Evolutionary conservation across 2,329 filamentous ascomycete genomes (phyloP).

Genomic region (Neophaeococcomyces mojaviensis): DNA sequence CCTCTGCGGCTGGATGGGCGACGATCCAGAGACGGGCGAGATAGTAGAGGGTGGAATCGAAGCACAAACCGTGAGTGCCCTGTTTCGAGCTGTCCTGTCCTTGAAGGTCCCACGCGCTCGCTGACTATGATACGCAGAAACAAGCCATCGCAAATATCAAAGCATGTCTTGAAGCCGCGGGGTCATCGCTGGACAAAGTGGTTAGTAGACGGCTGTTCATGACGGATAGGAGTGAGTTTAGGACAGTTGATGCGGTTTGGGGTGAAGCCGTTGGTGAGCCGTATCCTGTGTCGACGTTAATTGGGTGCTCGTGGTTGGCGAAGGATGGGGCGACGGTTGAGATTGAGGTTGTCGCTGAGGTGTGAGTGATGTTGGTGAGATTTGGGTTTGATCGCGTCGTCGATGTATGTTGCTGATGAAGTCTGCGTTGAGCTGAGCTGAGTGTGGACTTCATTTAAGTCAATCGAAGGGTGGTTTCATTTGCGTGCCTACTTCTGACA

Average conservation of each 20-base stretch:
- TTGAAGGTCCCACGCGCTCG: not conserved
- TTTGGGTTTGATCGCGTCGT: no score
- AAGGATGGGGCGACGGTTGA: slow-evolving; percentile 10
- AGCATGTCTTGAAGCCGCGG: slow-evolving; percentile 9
- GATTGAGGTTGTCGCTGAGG: slow-evolving; percentile 11
- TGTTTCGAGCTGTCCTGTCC: not conserved
- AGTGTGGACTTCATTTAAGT: no score
- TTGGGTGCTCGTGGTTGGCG: slow-evolving; percentile 6
- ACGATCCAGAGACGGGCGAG: slow-evolving; percentile 16
- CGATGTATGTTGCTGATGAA: no score
- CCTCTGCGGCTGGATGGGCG: slow-evolving; percentile 22
- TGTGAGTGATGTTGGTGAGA: no score
- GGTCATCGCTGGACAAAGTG: slow-evolving; percentile 9
- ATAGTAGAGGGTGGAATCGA: slow-evolving; percentile 9
- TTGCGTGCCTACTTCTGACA: no score
- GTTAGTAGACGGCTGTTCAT: slow-evolving; percentile 7
- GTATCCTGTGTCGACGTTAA: slow-evolving; percentile 8
- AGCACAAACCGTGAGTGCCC: slow-evolving; percentile 9
- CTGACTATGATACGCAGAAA: not conserved
- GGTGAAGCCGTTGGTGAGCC: slow-evolving; percentile 5
- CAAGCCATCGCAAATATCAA: slow-evolving; percentile 9
- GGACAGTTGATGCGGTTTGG: slow-evolving; percentile 5
- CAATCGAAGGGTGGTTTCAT: no score
- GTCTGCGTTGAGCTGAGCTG: no score
- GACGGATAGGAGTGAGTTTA: slow-evolving; percentile 6